Base-by-base conservation (phyloP, 805 yeast species). In the Metschnikowia continentalis region DNA sequence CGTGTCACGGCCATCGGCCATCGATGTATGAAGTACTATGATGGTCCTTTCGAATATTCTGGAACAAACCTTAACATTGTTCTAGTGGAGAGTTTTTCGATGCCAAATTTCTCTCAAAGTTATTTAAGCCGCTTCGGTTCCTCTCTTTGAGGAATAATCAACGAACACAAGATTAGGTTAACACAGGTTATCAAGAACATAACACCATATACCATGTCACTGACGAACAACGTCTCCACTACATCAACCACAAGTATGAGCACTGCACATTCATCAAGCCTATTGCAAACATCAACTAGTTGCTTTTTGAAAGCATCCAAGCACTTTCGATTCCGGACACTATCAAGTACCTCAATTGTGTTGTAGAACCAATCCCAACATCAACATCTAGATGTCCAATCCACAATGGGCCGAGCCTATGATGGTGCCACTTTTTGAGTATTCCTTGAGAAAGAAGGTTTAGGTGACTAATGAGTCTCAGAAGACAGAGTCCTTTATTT, bases 221-320 rank as follows among this genome's bases (percentile, higher is more conserved):
- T 0, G 71, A 77, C 50, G 76, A 71, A 13, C 76, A 75, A 35
- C 71, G 96, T 45, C 68, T 80, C 32, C 64, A 65, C n/a, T 90
- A 77, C 61, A 84, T 89, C 43, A 76, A 76, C 6, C 72, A 77
- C 39, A 91, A 91, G 66, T 91, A 91, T 62, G 72, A 75, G 23
- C 68, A 67, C 4, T 80, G 79, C 64, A 70, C 67, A 38, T 90
- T 66, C 60, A 69, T 78, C 11, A 55, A 47, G 11, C 48, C 46
- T 1, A 43, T 36, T 2, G 56, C 61, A 0, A 62, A 62, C 15
- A 44, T 62, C 6, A 67, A 72, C 49, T 72, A 70, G 44, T 59
- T 66, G 2, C 61, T 84, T 32, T 72, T 84, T n/a, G 75, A 74
- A 51, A 81, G 84, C 0, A 72, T 83, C 2, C 80, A 78, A 48